Conservation (phyloP, 176 grass and related monocot genomes). For the Raddia guianensis region DNA sequence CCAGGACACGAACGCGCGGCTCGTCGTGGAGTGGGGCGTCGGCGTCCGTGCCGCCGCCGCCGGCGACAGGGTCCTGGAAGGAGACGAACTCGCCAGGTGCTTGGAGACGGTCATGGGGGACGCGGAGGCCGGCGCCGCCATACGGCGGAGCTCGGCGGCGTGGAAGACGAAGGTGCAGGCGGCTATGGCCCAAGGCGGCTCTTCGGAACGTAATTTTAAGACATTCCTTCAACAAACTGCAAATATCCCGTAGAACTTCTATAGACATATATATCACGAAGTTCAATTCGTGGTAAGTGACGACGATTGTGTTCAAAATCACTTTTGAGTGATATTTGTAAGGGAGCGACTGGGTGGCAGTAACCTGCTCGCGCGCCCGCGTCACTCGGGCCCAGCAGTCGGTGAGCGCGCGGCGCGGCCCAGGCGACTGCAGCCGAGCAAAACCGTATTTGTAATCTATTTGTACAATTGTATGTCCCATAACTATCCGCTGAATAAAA, state of each 20-base stretch:
- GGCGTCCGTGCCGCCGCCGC: not conserved
- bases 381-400: too few relatives aligned
- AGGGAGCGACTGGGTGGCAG: too few relatives aligned
- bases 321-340: too few relatives aligned
- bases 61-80: not conserved
- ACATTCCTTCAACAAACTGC: not conserved
- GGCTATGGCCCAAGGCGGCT: not conserved
- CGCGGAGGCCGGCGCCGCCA: not conserved
- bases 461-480: too few relatives aligned
- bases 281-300: too few relatives aligned
- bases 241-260: not conserved
- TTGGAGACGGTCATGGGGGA: not conserved
- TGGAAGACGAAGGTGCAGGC: conserved; percentile 20
- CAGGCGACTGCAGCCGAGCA: too few relatives aligned
- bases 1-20: conserved; percentile 30
- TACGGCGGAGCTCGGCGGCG: not conserved
- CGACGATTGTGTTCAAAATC: too few relatives aligned
- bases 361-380: too few relatives aligned
- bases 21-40: not conserved
- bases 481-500: too few relatives aligned
- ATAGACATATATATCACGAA: too few relatives aligned
- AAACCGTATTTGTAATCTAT: too few relatives aligned
- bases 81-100: not conserved
- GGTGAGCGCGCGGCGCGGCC: too few relatives aligned
- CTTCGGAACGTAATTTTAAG: not conserved